Percentiles rank a stretch among this genome's conserved stretches.
Conservation (phyloP, 768 basidiomycete species). For the Phlebiopsis gigantea region DNA sequence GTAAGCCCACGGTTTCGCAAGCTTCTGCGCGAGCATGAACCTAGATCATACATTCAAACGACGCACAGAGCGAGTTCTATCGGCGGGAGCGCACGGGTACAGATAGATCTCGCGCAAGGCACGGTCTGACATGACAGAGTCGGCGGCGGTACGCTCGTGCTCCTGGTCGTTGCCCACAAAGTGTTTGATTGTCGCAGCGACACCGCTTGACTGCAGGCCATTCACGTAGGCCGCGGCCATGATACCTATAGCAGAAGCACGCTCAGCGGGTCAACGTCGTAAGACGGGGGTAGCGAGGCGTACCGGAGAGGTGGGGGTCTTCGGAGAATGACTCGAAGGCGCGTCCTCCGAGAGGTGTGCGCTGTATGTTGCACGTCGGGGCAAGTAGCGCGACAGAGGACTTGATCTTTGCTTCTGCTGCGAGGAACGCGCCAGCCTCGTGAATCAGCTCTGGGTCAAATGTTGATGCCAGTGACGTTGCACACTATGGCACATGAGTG, state of each 20-base stretch:
- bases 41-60: constrained; percentile 25
- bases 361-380: constrained; percentile 73
- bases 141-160: constrained; percentile 59
- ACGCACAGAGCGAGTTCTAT: neutral
- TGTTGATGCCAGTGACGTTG: constrained; percentile 65
- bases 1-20: constrained; percentile 55
- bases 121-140: constrained; percentile 58
- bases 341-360: constrained; percentile 54
- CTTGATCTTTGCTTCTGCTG: constrained; percentile 59
- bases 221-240: constrained; percentile 64
- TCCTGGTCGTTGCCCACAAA: constrained; percentile 74
- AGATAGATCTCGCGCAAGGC: constrained; percentile 71
- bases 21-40: constrained; percentile 64
- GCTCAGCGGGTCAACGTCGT: neutral
- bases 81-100: constrained; percentile 44
- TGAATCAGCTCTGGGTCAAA: constrained; percentile 57
- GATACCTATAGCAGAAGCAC: constrained; percentile 32
- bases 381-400: constrained; percentile 60
- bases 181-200: constrained; percentile 71
- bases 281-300: neutral
- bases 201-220: constrained; percentile 60
- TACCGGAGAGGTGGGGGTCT: constrained; percentile 63
- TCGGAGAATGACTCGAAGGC: constrained; percentile 72
- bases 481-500: constrained; percentile 36
- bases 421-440: constrained; percentile 54